These are phyloP conservation scores for Zoysia matrella DNA, from an alignment of 202 grass and related monocot genomes.

Conservation along the genomic window DNA sequence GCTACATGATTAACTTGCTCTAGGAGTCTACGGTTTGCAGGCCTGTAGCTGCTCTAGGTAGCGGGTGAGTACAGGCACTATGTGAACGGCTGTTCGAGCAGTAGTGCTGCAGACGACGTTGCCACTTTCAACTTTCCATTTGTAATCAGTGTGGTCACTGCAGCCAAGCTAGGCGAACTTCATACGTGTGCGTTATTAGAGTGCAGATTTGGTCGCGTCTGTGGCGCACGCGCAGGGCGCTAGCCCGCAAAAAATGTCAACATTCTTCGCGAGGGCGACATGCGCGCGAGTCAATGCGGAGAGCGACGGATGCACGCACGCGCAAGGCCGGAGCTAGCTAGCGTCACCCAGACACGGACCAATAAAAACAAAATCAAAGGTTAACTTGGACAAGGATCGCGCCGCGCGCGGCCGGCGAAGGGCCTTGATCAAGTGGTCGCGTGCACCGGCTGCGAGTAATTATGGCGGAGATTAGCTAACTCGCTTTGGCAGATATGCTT, in stretches of 20 bases:
- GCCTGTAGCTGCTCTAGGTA: neutral
- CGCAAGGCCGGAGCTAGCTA: neutral
- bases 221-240: constrained; percentile 5
- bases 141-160: neutral
- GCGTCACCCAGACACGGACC: constrained; percentile 14
- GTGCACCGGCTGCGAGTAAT: constrained; percentile 36
- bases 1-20: no score
- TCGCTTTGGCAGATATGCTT: neutral
- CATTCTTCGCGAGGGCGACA: constrained; percentile 30
- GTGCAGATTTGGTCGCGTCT: constrained; percentile 16
- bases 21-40: no score
- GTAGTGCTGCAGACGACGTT: neutral
- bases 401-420: neutral
- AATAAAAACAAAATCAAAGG: constrained; percentile 20
- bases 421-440: constrained; percentile 37
- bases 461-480: constrained; percentile 23
- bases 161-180: neutral
- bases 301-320: constrained; percentile 53
- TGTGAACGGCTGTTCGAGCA: neutral
- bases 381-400: constrained; percentile 28
- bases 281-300: constrained; percentile 38
- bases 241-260: constrained; percentile 23
- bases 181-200: neutral
- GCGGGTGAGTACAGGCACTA: neutral
- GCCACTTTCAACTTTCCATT: neutral